Percentiles rank a stretch among this genome's conserved stretches.
phyloP scores from a whole-genome alignment of 1,284 basidiomycete genomes.

The Ceratorhiza oryzae-sativae region DNA sequence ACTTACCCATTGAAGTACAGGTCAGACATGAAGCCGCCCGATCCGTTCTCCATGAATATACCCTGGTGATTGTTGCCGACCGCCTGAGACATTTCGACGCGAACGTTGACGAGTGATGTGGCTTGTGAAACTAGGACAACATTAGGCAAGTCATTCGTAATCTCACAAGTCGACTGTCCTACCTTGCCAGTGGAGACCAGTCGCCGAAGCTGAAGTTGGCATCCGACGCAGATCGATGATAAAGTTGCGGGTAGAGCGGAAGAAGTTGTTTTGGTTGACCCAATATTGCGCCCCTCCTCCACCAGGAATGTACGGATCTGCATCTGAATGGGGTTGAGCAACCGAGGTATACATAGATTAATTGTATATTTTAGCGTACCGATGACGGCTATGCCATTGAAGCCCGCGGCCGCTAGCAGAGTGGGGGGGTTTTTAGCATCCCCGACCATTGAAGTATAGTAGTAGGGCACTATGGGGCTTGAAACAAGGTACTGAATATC shows the following conservation, averaged over 20 bases:
- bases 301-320: slow-evolving; percentile 48
- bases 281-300: slow-evolving; percentile 41
- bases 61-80: slow-evolving; percentile 64
- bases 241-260: slow-evolving; percentile 44
- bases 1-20: slow-evolving; percentile 66
- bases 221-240: slow-evolving; percentile 51
- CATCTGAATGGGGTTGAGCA: slow-evolving; percentile 39
- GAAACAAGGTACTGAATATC: slow-evolving; percentile 48
- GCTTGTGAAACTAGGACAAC: slow-evolving; percentile 72
- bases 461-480: slow-evolving; percentile 48
- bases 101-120: slow-evolving; percentile 68
- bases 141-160: no score
- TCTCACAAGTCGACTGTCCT: no score
- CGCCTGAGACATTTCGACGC: slow-evolving; percentile 67
- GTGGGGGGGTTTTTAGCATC: slow-evolving; percentile 45
- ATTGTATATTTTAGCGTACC: slow-evolving; percentile 22
- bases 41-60: slow-evolving; percentile 65
- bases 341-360: neutral
- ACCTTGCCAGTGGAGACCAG: slow-evolving; percentile 58
- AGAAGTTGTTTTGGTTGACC: slow-evolving; percentile 42
- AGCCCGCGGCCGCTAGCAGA: slow-evolving; percentile 46
- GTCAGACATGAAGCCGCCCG: slow-evolving; percentile 75
- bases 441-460: slow-evolving; percentile 49
- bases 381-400: slow-evolving; percentile 50
- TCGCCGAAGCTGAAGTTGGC: slow-evolving; percentile 59